phyloP scores from a whole-genome alignment of 106 monocot species.

The Apostasia shenzhenica region DNA sequence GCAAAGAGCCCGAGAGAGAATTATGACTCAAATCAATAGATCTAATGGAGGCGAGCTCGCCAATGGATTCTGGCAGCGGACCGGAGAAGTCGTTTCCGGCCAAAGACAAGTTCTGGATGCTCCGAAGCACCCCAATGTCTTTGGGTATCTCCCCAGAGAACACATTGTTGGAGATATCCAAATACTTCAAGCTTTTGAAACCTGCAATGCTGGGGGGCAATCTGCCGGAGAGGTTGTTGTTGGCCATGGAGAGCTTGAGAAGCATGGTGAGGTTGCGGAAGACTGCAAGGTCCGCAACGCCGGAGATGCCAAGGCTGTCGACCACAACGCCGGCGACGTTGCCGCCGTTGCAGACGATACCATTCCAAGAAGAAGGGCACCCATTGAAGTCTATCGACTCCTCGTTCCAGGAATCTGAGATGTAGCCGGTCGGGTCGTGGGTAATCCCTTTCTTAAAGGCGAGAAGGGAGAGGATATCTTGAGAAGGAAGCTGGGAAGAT shows the following conservation, averaged over 20 bases:
- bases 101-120: slow-evolving; percentile 68
- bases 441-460: slow-evolving; percentile 86
- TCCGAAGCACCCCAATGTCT: slow-evolving; percentile 47
- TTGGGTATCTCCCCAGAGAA: slow-evolving; percentile 61
- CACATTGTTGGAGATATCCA: slow-evolving; percentile 78
- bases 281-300: slow-evolving; percentile 36
- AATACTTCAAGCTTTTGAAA: slow-evolving; percentile 52
- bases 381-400: slow-evolving; percentile 92
- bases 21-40: slow-evolving; percentile 83
- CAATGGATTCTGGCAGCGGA: slow-evolving; percentile 60
- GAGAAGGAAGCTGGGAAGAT: slow-evolving; percentile 65
- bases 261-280: slow-evolving; percentile 63
- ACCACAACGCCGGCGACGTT: slow-evolving; percentile 70
- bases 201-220: slow-evolving; percentile 35
- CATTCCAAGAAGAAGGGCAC: slow-evolving; percentile 96
- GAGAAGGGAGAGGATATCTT: slow-evolving; percentile 71
- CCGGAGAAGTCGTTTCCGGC: slow-evolving; percentile 84
- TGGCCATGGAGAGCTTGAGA: slow-evolving; percentile 64
- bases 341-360: slow-evolving; percentile 70
- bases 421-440: slow-evolving; percentile 76
- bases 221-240: slow-evolving; percentile 61
- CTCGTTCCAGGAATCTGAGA: slow-evolving; percentile 85
- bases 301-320: slow-evolving; percentile 50
- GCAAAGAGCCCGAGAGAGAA: slow-evolving; percentile 52
- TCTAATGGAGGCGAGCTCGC: slow-evolving; percentile 40